These are phyloP conservation scores for Carex pumila DNA, from an alignment of 176 grass and related monocot species.

Conservation along the genomic window DNA sequence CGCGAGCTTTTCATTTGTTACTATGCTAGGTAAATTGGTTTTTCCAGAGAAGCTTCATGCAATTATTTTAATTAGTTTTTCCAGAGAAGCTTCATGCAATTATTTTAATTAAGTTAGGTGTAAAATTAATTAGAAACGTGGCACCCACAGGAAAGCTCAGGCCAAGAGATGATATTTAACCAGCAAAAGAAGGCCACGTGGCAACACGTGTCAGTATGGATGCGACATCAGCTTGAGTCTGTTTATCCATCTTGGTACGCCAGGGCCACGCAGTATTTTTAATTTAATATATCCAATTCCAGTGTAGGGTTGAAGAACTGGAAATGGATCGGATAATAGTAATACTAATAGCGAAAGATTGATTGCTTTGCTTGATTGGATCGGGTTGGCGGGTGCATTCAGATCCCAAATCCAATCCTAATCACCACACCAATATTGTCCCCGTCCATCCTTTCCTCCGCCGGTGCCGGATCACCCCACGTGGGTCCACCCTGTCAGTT, in stretches of 20 bases:
- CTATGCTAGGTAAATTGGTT: no score
- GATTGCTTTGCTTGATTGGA: not conserved
- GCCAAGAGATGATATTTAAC: no score
- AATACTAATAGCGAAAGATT: not conserved
- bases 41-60: no score
- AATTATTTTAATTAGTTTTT: no score
- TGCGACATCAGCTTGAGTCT: no score
- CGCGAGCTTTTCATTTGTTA: no score
- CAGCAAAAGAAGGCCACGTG: no score
- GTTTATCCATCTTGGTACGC: not conserved
- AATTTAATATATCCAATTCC: not conserved
- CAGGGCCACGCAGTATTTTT: not conserved
- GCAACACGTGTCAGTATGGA: no score
- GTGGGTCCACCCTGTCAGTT: not conserved
- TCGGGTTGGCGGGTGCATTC: conserved; percentile 15
- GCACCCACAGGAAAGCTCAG: no score
- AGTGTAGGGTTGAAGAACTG: not conserved
- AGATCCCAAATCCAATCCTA: conserved; percentile 6
- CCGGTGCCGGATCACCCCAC: not conserved
- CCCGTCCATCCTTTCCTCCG: not conserved
- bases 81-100: no score
- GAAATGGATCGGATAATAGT: not conserved
- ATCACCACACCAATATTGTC: not conserved
- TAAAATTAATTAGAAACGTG: no score
- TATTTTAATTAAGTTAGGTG: no score